phyloP scores from a whole-genome alignment of 2,329 filamentous ascomycete species.

The Trichoderma brevicompactum region DNA sequence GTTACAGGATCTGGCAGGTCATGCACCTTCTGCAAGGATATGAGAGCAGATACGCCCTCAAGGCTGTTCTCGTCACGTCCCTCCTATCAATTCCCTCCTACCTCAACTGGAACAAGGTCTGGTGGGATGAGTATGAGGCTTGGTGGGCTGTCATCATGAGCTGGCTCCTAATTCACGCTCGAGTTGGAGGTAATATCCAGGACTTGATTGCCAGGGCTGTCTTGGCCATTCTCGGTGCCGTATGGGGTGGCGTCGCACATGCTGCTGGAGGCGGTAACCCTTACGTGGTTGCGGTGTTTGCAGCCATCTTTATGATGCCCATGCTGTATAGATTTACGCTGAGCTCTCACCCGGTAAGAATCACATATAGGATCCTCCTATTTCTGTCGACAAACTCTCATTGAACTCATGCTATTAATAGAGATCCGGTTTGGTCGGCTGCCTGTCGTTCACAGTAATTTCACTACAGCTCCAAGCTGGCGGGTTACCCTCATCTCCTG shows the following conservation, averaged over 20 bases:
- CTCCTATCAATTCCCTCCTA: conserved; percentile 60
- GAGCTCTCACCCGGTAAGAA: conserved; percentile 55
- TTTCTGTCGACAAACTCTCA: not conserved
- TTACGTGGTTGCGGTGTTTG: conserved; percentile 59
- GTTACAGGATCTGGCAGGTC: conserved; percentile 54
- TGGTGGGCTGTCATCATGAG: conserved; percentile 65
- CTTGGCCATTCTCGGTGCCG: conserved; percentile 55
- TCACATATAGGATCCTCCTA: no score
- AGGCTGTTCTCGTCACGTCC: conserved; percentile 56
- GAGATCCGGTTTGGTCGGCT: conserved; percentile 62
- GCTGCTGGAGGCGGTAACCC: conserved; percentile 57
- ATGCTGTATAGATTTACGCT: conserved; percentile 62
- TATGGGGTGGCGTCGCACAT: conserved; percentile 59
- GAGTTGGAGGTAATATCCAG: conserved; percentile 62
- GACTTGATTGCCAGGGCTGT: conserved; percentile 58
- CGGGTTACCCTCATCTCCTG: conserved; percentile 41
- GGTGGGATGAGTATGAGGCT: conserved; percentile 60
- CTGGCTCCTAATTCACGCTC: conserved; percentile 57
- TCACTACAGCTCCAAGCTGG: conserved; percentile 50
- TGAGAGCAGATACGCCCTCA: conserved; percentile 61
- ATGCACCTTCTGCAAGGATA: conserved; percentile 61
- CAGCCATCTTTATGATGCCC: conserved; percentile 61
- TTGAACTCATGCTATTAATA: conserved; percentile 34
- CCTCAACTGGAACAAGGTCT: conserved; percentile 48
- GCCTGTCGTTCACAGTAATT: conserved; percentile 60